Percentiles rank a stretch among this genome's conserved stretches.
phyloP scores from a whole-genome alignment of 345 rosid species.

The Eucalyptus guilfoylei region DNA sequence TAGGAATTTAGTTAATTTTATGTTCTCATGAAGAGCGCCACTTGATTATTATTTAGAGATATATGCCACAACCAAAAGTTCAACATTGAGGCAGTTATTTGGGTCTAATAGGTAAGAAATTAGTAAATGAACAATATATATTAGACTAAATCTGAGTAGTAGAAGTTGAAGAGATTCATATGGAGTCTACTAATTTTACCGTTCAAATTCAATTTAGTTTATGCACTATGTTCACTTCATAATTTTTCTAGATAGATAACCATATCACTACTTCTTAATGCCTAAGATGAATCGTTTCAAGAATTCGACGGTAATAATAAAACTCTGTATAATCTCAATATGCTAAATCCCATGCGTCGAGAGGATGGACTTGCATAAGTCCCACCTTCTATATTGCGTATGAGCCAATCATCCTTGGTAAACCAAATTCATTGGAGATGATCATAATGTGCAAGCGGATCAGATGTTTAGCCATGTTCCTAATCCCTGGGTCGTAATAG shows the following conservation, averaged over 20 bases:
- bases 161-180: too few relatives aligned
- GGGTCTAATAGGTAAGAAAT: too few relatives aligned
- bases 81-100: too few relatives aligned
- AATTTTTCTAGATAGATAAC: neutral
- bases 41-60: too few relatives aligned
- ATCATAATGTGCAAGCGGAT: neutral
- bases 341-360: neutral
- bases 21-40: too few relatives aligned
- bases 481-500: fast-evolving
- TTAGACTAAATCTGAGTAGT: too few relatives aligned
- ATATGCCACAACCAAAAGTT: too few relatives aligned
- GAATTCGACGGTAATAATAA: neutral
- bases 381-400: neutral
- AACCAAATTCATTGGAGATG: fast-evolving
- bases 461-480: neutral
- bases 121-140: too few relatives aligned
- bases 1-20: too few relatives aligned
- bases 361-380: neutral
- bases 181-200: neutral
- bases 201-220: neutral
- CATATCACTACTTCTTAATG: neutral
- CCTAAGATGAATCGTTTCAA: neutral
- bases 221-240: neutral
- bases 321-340: neutral
- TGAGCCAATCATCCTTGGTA: neutral